A percentile compares a stretch with the other conserved stretches of the same genome.
Conservation (phyloP, 768 basidiomycete species). For the Hypholoma fasciculare region DNA sequence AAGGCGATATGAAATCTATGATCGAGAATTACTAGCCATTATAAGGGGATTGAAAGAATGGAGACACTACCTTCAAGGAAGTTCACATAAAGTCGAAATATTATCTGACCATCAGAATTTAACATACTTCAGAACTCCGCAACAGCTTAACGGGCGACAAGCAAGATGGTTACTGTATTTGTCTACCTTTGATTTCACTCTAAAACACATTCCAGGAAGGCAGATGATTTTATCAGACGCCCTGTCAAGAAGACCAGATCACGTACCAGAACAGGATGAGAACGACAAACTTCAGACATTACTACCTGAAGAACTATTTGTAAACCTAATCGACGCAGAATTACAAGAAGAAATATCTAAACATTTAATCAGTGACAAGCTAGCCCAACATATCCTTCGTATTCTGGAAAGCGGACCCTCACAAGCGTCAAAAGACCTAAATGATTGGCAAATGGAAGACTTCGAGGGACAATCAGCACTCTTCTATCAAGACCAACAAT, state of each 20-base stretch:
- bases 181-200: conserved; percentile 30
- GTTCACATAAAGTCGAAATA: conserved; percentile 22
- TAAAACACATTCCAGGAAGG: conserved; percentile 28
- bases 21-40: conserved; percentile 34
- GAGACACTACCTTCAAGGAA: conserved; percentile 26
- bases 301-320: background rate
- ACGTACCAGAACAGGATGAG: conserved; percentile 14
- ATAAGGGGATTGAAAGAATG: conserved; percentile 9
- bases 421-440: background rate
- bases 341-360: background rate
- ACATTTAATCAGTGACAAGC: background rate
- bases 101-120: conserved; percentile 39
- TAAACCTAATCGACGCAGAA: background rate
- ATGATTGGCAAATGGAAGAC: background rate
- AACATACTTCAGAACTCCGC: conserved; percentile 35
- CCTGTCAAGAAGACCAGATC: conserved; percentile 23
- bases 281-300: conserved; percentile 20
- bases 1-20: conserved; percentile 44
- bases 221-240: conserved; percentile 21
- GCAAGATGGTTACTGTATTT: conserved; percentile 40
- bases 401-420: background rate
- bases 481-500: background rate
- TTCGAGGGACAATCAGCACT: background rate
- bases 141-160: conserved; percentile 41
- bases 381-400: background rate